phyloP scores from a whole-genome alignment of 2,329 filamentous ascomycete species.

The Fusarium mundagurra region DNA sequence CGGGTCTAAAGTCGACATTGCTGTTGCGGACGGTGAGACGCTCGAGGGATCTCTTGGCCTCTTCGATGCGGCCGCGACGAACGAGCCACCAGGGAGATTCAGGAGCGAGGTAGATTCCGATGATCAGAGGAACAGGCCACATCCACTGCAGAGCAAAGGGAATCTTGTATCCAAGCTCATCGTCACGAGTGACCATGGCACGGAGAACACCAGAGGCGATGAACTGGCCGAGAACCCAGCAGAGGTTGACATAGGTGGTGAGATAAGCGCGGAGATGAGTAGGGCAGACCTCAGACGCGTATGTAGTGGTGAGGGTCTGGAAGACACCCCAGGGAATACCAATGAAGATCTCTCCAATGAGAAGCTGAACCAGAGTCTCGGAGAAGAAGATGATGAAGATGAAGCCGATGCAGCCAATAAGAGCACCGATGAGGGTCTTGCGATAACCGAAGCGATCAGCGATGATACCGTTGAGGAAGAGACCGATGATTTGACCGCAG shows the following conservation, averaged over 20 bases:
- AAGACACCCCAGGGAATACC: slow-evolving; percentile 60
- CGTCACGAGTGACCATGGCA: slow-evolving; percentile 49
- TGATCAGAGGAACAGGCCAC: slow-evolving; percentile 57
- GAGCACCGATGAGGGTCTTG: slow-evolving; percentile 57
- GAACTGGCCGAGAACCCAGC: slow-evolving; percentile 61
- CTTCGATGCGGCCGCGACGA: slow-evolving; percentile 51
- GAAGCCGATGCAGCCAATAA: slow-evolving; percentile 53
- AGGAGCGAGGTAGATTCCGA: slow-evolving; percentile 56
- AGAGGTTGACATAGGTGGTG: slow-evolving; percentile 60
- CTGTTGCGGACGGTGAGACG: slow-evolving; percentile 54
- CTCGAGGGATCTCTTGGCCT: slow-evolving; percentile 51
- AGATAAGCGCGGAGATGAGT: slow-evolving; percentile 59
- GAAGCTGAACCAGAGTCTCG: slow-evolving; percentile 51
- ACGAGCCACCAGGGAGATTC: slow-evolving; percentile 63
- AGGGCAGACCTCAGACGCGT: slow-evolving; percentile 59
- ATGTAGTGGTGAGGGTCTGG: slow-evolving; percentile 58
- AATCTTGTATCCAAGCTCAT: slow-evolving; percentile 58
- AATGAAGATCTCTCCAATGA: slow-evolving; percentile 57
- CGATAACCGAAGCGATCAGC: slow-evolving; percentile 59
- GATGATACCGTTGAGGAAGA: slow-evolving; percentile 59
- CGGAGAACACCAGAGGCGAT: slow-evolving; percentile 56
- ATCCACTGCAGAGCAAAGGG: slow-evolving; percentile 62
- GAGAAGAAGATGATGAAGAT: slow-evolving; percentile 62
- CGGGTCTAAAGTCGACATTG: slow-evolving; percentile 48
- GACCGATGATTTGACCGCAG: slow-evolving; percentile 61